These are phyloP conservation scores for Scalesia atractyloides DNA, from an alignment of 129 eudicot species.

Conservation along the genomic window DNA sequence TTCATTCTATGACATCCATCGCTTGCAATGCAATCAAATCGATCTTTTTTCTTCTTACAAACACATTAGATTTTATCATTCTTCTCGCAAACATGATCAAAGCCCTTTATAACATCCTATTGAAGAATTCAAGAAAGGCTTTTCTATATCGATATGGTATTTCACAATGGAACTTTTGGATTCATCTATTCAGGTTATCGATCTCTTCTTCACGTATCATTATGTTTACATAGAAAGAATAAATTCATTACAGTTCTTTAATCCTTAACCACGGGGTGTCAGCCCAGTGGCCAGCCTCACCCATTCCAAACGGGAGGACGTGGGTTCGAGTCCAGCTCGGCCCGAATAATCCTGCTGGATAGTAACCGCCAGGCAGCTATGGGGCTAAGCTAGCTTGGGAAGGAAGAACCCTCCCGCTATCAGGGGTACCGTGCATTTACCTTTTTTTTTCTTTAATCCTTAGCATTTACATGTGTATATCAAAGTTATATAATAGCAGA, in stretches of 20 bases:
- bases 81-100: not conserved
- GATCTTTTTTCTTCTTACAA: not conserved
- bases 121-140: not conserved
- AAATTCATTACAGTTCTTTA: not conserved
- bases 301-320: too few species aligned
- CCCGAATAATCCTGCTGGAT: too few species aligned
- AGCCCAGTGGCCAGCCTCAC: too few species aligned
- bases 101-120: not conserved
- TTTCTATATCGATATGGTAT: not conserved
- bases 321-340: too few species aligned
- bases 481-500: too few species aligned
- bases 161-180: not conserved
- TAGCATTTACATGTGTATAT: not conserved
- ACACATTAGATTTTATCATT: not conserved
- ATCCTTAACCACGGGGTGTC: too few species aligned
- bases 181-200: slow-evolving; percentile 1
- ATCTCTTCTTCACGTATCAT: not conserved
- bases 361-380: too few species aligned
- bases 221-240: not conserved
- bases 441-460: too few species aligned
- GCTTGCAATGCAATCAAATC: not conserved
- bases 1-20: not conserved
- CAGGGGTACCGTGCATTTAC: too few species aligned
- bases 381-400: too few species aligned
- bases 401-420: too few species aligned